Percentiles rank a stretch among this genome's conserved stretches.
These are phyloP conservation scores for Fusarium nygamai DNA, from an alignment of 2,329 filamentous ascomycete genomes.

Conservation along the genomic window DNA sequence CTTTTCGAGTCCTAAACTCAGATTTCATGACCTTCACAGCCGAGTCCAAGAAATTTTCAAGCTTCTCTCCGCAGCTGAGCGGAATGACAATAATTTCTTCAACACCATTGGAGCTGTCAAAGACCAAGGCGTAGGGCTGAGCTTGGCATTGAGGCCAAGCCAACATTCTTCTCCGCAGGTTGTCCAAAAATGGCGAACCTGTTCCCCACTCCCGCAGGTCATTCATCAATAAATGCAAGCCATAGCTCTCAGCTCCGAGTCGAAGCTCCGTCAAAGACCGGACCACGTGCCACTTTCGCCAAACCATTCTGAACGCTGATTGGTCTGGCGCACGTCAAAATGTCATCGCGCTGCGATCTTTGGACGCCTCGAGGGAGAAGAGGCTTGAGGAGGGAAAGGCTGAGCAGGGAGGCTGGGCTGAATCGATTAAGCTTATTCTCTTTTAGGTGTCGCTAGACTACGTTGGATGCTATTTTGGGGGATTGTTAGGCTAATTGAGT, in stretches of 20 bases:
- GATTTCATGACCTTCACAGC: neutral
- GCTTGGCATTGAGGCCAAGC: neutral
- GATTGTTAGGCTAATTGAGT: neutral
- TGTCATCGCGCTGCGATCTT: neutral
- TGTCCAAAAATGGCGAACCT: neutral
- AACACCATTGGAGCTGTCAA: neutral
- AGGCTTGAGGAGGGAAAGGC: neutral
- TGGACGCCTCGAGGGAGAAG: neutral
- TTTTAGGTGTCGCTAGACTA: neutral
- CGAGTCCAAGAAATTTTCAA: neutral
- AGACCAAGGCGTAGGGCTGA: neutral
- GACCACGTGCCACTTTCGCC: neutral
- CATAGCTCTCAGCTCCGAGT: neutral
- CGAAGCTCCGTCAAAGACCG: neutral
- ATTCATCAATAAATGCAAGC: neutral
- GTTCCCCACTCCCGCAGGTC: neutral
- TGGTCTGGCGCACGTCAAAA: neutral
- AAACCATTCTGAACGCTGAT: neutral
- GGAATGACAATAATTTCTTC: accelerated
- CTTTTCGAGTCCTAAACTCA: neutral
- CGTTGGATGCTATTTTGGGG: neutral
- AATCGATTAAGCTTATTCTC: neutral
- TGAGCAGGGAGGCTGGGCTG: neutral
- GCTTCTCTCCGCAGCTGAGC: neutral
- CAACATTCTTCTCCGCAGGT: neutral